phyloP scores from a whole-genome alignment of 345 rosid genomes.

The Isatis tinctoria region DNA sequence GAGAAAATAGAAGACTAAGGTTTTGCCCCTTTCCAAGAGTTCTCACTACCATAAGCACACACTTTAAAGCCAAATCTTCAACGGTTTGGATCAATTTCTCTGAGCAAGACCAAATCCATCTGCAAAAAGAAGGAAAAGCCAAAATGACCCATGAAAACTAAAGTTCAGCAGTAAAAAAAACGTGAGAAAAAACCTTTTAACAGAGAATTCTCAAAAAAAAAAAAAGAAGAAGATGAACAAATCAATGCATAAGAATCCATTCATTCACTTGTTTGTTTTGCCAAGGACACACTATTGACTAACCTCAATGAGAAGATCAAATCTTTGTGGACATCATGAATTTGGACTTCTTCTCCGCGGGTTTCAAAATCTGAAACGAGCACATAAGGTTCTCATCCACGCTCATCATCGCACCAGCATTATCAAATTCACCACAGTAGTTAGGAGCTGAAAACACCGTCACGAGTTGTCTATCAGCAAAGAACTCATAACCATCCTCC shows the following conservation, averaged over 20 bases:
- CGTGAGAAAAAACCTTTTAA: not conserved
- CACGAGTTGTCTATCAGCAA: slow-evolving; percentile 89
- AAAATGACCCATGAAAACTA: not conserved
- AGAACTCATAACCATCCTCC: slow-evolving; percentile 98
- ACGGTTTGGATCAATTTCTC: not conserved
- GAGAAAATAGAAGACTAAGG: slow-evolving; percentile 12
- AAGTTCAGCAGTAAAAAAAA: not conserved
- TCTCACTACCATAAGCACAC: slow-evolving; percentile 24
- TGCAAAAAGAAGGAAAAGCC: not conserved
- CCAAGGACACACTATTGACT: slow-evolving; percentile 3
- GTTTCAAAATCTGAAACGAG: slow-evolving; percentile 95
- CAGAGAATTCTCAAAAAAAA: too few species aligned
- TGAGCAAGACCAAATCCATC: slow-evolving; percentile 11
- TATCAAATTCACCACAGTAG: slow-evolving; percentile 96
- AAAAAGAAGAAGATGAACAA: not conserved
- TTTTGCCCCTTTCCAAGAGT: slow-evolving; percentile 22
- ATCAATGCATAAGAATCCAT: not conserved
- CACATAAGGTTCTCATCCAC: slow-evolving; percentile 85
- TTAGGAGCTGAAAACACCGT: slow-evolving; percentile 95
- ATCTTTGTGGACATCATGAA: slow-evolving; percentile 61
- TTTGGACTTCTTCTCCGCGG: slow-evolving; percentile 79
- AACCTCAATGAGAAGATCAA: slow-evolving; percentile 32
- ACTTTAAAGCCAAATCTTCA: slow-evolving; percentile 23
- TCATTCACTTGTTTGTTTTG: slow-evolving; percentile 2
- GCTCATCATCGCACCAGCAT: slow-evolving; percentile 98